Percentiles rank a stretch among this genome's conserved stretches.
Conservation (phyloP, 495 filamentous ascomycete species). For the Tuber borchii region DNA sequence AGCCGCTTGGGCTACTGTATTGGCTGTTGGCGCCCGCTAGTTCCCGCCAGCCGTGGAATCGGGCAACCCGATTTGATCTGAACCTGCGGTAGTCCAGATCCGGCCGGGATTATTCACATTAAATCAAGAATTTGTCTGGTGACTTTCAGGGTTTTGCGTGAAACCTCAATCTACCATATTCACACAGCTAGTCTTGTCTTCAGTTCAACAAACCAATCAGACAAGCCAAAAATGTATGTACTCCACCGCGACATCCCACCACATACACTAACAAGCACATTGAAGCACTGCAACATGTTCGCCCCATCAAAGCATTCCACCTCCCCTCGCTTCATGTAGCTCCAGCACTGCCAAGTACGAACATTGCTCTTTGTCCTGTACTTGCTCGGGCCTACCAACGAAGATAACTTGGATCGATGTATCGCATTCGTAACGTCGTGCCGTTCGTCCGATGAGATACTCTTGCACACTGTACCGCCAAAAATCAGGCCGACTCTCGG, state of each 20-base stretch:
- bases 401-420: background rate
- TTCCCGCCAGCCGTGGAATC: background rate
- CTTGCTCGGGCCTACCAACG: background rate
- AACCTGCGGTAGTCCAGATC: background rate
- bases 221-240: background rate
- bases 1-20: background rate
- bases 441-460: too few relatives aligned
- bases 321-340: background rate
- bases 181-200: background rate
- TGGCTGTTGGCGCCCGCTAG: too few relatives aligned
- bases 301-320: background rate
- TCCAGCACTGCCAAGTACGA: background rate
- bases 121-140: background rate
- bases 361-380: background rate
- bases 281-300: background rate
- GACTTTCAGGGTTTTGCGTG: background rate
- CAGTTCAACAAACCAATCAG: background rate
- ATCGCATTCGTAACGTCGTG: background rate
- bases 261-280: background rate
- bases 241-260: background rate
- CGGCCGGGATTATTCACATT: background rate
- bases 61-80: background rate
- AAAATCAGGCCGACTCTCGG: too few relatives aligned
- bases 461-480: too few relatives aligned
- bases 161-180: background rate